phyloP scores from a whole-genome alignment of 768 basidiomycete genomes.

The Lyophyllum shimeji region DNA sequence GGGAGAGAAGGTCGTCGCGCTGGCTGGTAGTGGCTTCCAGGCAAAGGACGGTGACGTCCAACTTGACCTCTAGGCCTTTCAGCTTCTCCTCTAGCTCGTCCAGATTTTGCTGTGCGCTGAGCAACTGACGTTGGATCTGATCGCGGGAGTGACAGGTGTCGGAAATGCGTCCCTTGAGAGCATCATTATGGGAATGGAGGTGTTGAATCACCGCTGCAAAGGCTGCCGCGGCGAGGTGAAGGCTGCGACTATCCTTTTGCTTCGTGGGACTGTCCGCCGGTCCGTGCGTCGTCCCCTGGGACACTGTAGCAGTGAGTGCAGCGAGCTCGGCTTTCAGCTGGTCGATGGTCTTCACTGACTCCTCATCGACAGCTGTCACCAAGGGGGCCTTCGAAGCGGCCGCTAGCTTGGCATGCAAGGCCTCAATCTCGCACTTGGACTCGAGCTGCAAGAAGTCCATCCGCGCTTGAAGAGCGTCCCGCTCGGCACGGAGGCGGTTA shows the following conservation, averaged over 20 bases:
- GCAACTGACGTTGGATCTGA: conserved; percentile 13
- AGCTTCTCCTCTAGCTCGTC: conserved; percentile 22
- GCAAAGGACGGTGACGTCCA: conserved; percentile 30
- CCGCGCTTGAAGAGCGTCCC: conserved; percentile 60
- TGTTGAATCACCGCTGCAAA: conserved; percentile 40
- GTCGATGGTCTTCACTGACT: conserved; percentile 20
- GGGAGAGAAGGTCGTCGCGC: conserved; percentile 34
- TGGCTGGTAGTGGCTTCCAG: conserved; percentile 37
- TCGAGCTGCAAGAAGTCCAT: conserved; percentile 71
- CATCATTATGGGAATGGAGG: conserved; percentile 28
- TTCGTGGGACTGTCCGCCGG: conserved; percentile 21
- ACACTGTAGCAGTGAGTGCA: conserved; percentile 22
- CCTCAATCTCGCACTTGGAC: conserved; percentile 61
- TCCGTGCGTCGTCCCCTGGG: conserved; percentile 13
- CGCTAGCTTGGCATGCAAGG: conserved; percentile 51
- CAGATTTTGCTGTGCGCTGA: conserved; percentile 19
- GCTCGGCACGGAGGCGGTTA: conserved; percentile 65
- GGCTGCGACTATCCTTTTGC: conserved; percentile 28
- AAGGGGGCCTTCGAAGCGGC: conserved; percentile 21
- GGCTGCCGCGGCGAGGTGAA: conserved; percentile 33
- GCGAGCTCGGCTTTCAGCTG: conserved; percentile 31
- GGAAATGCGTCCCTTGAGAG: conserved; percentile 1
- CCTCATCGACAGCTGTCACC: conserved; percentile 17
- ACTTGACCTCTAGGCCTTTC: conserved; percentile 29
- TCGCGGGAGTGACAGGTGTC: conserved; percentile 5